A percentile compares a stretch with the other conserved stretches of the same genome.
phyloP scores from a whole-genome alignment of 192 early-diverging fungal genomes.

The Gryganskiella cystojenkinii region DNA sequence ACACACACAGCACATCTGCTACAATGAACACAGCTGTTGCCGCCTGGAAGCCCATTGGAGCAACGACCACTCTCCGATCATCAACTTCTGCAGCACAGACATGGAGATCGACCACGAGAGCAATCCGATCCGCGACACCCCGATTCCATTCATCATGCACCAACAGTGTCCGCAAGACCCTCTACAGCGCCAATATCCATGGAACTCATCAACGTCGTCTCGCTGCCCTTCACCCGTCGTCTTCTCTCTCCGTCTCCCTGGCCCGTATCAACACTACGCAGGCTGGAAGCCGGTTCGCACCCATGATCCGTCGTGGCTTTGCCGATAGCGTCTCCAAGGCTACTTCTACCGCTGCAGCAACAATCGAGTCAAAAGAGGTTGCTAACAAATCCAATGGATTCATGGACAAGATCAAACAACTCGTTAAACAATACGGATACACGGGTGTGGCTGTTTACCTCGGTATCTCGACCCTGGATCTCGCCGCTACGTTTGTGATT shows the following conservation, averaged over 20 bases:
- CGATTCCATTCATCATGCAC: conserved; percentile 19
- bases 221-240: conserved; percentile 3
- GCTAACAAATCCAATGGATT: conserved; percentile 11
- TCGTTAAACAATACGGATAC: conserved; percentile 63
- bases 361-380: not conserved
- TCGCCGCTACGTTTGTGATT: conserved; percentile 58
- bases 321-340: conserved; percentile 4
- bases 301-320: conserved; percentile 38
- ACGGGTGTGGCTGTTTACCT: conserved; percentile 63
- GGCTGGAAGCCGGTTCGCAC: conserved; percentile 9
- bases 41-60: too few relatives aligned
- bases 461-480: conserved; percentile 56
- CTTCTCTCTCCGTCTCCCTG: not conserved
- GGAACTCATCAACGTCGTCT: conserved; percentile 2
- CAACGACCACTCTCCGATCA: too few relatives aligned
- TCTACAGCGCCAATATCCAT: not conserved
- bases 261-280: not conserved
- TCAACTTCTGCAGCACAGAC: too few relatives aligned
- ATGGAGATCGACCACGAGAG: too few relatives aligned
- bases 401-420: conserved; percentile 54
- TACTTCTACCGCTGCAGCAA: not conserved
- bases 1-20: too few relatives aligned
- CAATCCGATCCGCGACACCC: not conserved
- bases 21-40: too few relatives aligned
- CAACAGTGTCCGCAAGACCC: conserved; percentile 35